phyloP scores from a whole-genome alignment of 805 yeast genomes.

The Metschnikowia similis region DNA sequence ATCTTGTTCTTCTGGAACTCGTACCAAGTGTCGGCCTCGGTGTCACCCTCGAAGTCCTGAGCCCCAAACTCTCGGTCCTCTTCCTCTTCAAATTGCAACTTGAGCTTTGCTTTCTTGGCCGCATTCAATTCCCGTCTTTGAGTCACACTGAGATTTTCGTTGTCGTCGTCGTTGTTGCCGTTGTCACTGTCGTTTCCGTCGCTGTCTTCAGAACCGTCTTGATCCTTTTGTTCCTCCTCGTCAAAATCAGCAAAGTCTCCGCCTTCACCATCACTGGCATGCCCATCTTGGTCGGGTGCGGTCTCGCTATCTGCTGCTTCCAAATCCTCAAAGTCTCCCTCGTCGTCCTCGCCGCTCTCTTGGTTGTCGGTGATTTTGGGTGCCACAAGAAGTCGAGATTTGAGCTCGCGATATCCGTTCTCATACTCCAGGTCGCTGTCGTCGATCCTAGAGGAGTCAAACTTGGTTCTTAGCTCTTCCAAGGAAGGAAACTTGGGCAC shows the following conservation, averaged over 20 bases:
- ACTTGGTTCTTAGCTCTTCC: constrained; percentile 44
- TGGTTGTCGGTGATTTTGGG: constrained; percentile 40
- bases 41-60: constrained; percentile 68
- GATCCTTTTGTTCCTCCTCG: constrained; percentile 44
- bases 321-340: constrained; percentile 39
- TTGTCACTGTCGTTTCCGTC: constrained; percentile 21
- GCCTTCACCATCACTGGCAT: constrained; percentile 17
- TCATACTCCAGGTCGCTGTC: constrained; percentile 36
- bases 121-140: constrained; percentile 80
- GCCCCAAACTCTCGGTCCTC: constrained; percentile 62
- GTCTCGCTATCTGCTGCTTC: constrained; percentile 23
- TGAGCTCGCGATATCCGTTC: constrained; percentile 39
- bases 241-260: constrained; percentile 55
- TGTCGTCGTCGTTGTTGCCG: constrained; percentile 27
- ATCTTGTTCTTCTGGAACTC: constrained; percentile 95
- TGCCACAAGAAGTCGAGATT: constrained; percentile 49
- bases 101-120: constrained; percentile 80
- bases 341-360: constrained; percentile 18
- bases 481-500: constrained; percentile 35
- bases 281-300: constrained; percentile 21
- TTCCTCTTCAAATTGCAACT: constrained; percentile 85
- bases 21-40: constrained; percentile 93
- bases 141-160: constrained; percentile 51
- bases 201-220: constrained; percentile 31
- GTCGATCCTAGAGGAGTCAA: constrained; percentile 29